Conservation (phyloP, 345 rosid species). For the Eucalyptus grandis region DNA sequence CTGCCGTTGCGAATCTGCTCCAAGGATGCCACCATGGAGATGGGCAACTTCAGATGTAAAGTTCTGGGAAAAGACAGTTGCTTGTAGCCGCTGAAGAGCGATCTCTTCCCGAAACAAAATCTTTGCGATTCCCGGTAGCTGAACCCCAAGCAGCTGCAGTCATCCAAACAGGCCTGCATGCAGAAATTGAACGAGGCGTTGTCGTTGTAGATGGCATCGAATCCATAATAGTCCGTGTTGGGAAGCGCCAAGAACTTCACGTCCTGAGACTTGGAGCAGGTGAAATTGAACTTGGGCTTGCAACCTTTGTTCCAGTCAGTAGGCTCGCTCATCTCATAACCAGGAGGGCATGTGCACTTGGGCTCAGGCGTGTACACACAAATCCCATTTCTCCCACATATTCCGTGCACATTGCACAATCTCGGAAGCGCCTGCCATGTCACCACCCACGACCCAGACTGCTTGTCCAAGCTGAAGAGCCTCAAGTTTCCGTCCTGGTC, state of each 20-base stretch:
- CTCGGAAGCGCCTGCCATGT: slow-evolving; percentile 20
- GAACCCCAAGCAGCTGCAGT: slow-evolving; percentile 23
- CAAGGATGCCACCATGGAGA: not conserved
- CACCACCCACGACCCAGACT: slow-evolving; percentile 11
- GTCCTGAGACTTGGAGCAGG: not conserved
- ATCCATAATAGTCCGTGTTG: slow-evolving; percentile 16
- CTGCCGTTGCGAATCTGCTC: not conserved
- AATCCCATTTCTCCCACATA: slow-evolving; percentile 32
- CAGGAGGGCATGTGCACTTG: slow-evolving; percentile 31
- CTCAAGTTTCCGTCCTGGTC: slow-evolving; percentile 32
- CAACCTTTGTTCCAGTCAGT: slow-evolving; percentile 28
- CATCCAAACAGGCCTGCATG: slow-evolving; percentile 12
- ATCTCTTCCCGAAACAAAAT: slow-evolving; percentile 3
- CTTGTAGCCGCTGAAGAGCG: slow-evolving; percentile 14
- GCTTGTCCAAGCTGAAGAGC: slow-evolving; percentile 14
- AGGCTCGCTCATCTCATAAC: slow-evolving; percentile 8
- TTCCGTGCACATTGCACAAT: slow-evolving; percentile 19
- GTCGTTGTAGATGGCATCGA: not conserved
- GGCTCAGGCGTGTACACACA: slow-evolving; percentile 17
- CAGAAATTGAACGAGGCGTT: slow-evolving; percentile 3
- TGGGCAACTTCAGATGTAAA: slow-evolving; percentile 16
- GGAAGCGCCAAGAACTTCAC: slow-evolving; percentile 7
- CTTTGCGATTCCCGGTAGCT: slow-evolving; percentile 14
- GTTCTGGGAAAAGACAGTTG: slow-evolving; percentile 13
- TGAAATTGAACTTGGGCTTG: slow-evolving; percentile 11